Evolutionary conservation across 768 basidiomycete species (phyloP), one percentile per base, ranked within the genome.

Genomic region (Amanita fuliginea): DNA sequence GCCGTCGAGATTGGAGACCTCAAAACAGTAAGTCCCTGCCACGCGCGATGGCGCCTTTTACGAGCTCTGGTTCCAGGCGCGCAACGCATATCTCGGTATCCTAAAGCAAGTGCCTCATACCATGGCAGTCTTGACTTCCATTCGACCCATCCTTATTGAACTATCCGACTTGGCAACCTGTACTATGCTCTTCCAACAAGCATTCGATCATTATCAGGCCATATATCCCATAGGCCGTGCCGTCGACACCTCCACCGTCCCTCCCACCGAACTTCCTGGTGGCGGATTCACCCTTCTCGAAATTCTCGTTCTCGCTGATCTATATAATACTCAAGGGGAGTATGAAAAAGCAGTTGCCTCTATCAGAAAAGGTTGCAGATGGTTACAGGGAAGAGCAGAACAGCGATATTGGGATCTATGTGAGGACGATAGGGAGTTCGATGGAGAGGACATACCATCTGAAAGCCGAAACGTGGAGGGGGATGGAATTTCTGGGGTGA

Each of bases 341-440:
- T 72, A 85, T 57, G 80, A 80, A 32, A 69, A 74, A 36, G 86
- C 86, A 0, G 67, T 91, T 13, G 70, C 76, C 10, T 75, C 78
- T 1, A 81, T 95, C 45, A 74, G 85, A 42, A 71, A 69, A 46
- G 94, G 93, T 1, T 83, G 78, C 45, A 68, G 95, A 48, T 98
- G 95, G 95, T 63, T 97, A n/a, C 90, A 97, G 62, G 89, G 90
- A 0, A 69, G 95, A 28, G 68, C 66, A 28, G 68, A 76, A 41
- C 83, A 86, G 59, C 72, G 69, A 47, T 81, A 83, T 51, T 97
- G 93, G 92, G 87, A 92, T 55, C 62, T 74, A 18, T 77, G 81
- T 47, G 76, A 76, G 26, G 94, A 99, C 60, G 95, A 99, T 60
- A 71, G 93, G 43, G 95, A 99, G 64, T 99, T 78, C 59, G 89